Conservation (phyloP, 345 rosid species). For the Aquilaria malaccensis region DNA sequence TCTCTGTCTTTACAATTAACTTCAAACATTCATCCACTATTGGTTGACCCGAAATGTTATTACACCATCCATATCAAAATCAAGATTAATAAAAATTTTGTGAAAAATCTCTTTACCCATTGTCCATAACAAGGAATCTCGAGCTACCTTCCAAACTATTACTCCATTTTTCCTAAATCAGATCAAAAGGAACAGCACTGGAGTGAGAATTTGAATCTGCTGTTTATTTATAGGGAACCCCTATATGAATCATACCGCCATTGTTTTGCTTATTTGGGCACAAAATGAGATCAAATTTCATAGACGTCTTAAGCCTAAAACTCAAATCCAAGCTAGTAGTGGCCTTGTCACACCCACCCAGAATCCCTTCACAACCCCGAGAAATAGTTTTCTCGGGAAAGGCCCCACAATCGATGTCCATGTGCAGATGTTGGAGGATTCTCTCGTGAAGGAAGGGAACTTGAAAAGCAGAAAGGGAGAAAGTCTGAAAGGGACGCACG, state of each 20-base stretch:
- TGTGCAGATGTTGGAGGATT: constrained; percentile 1
- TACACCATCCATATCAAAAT: background rate
- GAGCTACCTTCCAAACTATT: constrained; percentile 7
- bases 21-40: background rate
- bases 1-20: background rate
- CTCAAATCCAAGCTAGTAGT: background rate
- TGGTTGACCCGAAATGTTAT: background rate
- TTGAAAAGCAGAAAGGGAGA: background rate
- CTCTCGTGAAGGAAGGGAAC: background rate
- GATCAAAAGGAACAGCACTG: background rate
- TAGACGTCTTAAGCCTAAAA: background rate
- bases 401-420: constrained; percentile 2
- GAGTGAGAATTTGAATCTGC: background rate
- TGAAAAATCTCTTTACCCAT: constrained; percentile 11
- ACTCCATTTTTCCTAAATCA: constrained; percentile 9
- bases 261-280: constrained; percentile 2
- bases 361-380: constrained; percentile 5
- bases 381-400: constrained; percentile 8
- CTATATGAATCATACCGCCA: constrained; percentile 6
- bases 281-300: constrained; percentile 16
- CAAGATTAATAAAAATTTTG: background rate
- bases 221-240: constrained; percentile 2
- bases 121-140: constrained; percentile 10
- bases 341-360: constrained; percentile 6
- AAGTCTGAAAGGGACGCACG: background rate